These are phyloP conservation scores for Cerrena zonata DNA, from an alignment of 1,284 basidiomycete species.

Conservation along the genomic window DNA sequence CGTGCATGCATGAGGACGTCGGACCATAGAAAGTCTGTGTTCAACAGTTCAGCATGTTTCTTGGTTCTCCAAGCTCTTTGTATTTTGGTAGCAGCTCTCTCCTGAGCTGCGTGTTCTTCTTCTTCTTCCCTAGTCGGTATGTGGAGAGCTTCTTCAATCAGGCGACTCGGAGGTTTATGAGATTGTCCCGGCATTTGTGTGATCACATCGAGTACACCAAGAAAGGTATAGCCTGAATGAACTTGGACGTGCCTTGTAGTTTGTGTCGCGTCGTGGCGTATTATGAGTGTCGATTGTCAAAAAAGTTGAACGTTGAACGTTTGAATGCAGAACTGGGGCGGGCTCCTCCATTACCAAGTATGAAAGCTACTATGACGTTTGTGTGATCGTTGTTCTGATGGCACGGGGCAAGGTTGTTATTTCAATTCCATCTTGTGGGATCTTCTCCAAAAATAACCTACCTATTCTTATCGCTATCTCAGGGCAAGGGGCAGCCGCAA, in stretches of 20 bases:
- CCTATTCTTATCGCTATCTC: no score
- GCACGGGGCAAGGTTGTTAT: no score
- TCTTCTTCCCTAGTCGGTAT: slow-evolving; percentile 13
- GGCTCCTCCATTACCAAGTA: no score
- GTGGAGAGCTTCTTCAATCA: slow-evolving; percentile 12
- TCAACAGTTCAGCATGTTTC: slow-evolving; percentile 25
- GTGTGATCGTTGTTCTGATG: no score
- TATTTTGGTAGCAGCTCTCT: slow-evolving; percentile 24
- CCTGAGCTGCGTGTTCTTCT: slow-evolving; percentile 13
- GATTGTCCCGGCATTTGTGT: neutral
- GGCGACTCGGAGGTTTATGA: slow-evolving; percentile 11
- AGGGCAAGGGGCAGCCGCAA: no score
- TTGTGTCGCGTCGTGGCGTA: neutral
- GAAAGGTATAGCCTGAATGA: no score
- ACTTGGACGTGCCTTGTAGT: neutral
- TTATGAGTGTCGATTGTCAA: neutral
- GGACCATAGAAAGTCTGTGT: slow-evolving; percentile 38
- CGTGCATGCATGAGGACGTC: slow-evolving; percentile 37
- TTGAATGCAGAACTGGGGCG: no score
- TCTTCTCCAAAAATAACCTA: no score
- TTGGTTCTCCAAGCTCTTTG: slow-evolving; percentile 29
- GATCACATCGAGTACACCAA: no score
- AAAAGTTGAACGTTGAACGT: neutral
- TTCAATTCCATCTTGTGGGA: no score
- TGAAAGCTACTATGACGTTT: no score